Conservation (phyloP, 1,139 yeast species). For the Meyerozyma guilliermondii region DNA sequence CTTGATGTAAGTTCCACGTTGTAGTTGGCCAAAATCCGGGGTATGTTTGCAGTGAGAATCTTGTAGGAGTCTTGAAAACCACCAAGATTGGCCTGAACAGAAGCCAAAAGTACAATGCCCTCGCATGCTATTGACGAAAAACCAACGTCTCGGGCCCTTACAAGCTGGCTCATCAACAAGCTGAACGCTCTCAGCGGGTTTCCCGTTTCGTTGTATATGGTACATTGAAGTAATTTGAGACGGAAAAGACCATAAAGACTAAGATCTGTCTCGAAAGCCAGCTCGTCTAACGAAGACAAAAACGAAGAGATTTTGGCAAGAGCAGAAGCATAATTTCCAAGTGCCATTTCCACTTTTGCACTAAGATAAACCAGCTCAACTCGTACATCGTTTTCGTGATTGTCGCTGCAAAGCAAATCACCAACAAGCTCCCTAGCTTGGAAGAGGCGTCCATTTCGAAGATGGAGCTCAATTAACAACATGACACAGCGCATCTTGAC, state of each 20-base stretch:
- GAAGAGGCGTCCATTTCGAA: slow-evolving; percentile 31
- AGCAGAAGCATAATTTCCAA: slow-evolving; percentile 32
- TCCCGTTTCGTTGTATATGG: slow-evolving; percentile 31
- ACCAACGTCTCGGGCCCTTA: slow-evolving; percentile 37
- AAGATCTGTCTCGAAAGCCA: slow-evolving; percentile 14
- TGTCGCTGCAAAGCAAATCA: slow-evolving; percentile 13
- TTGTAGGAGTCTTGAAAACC: slow-evolving; percentile 31
- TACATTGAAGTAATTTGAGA: slow-evolving; percentile 41
- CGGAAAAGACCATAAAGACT: slow-evolving; percentile 38
- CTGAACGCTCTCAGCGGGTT: slow-evolving; percentile 39
- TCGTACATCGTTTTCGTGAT: not conserved
- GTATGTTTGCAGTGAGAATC: slow-evolving; percentile 33
- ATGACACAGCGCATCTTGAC: slow-evolving; percentile 11
- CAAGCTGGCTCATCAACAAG: slow-evolving; percentile 39
- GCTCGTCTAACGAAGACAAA: slow-evolving; percentile 15
- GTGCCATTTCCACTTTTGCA: slow-evolving; percentile 10
- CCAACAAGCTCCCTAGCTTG: slow-evolving; percentile 19
- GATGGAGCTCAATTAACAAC: slow-evolving; percentile 29
- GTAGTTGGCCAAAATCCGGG: slow-evolving; percentile 31
- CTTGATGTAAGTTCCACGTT: slow-evolving; percentile 29
- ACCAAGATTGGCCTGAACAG: slow-evolving; percentile 31
- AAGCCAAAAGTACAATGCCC: slow-evolving; percentile 34
- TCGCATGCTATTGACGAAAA: slow-evolving; percentile 33
- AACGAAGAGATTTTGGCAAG: slow-evolving; percentile 9
- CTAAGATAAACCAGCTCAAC: not conserved